These are phyloP conservation scores for Daucus carota DNA, from an alignment of 129 eudicot genomes.

Conservation along the genomic window DH1_v3.0 NC_030389.2:32928501-32929000, in stretches of 20 bases:
- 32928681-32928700: background rate
- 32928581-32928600: background rate
- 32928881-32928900: conserved; percentile 91
- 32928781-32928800: background rate
- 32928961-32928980: conserved; percentile 93
- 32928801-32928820: conserved; percentile 75
- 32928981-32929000: conserved; percentile 91
- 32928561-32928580: background rate
- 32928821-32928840: conserved; percentile 78
- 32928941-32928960: conserved; percentile 95
- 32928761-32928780: conserved; percentile 1
- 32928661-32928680: background rate
- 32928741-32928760: background rate
- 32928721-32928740: background rate
- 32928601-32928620: background rate
- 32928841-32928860: conserved; percentile 89
- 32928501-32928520: background rate
- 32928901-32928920: conserved; percentile 97
- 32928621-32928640: background rate
- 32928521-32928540: background rate
- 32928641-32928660: background rate
- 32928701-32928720: background rate
- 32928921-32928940: conserved; percentile 94
- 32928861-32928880: conserved; percentile 98
- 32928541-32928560: background rate